Evolutionary conservation across 2,329 filamentous ascomycete species (phyloP).

Genomic region (Diaporthe longicolla): DNA sequence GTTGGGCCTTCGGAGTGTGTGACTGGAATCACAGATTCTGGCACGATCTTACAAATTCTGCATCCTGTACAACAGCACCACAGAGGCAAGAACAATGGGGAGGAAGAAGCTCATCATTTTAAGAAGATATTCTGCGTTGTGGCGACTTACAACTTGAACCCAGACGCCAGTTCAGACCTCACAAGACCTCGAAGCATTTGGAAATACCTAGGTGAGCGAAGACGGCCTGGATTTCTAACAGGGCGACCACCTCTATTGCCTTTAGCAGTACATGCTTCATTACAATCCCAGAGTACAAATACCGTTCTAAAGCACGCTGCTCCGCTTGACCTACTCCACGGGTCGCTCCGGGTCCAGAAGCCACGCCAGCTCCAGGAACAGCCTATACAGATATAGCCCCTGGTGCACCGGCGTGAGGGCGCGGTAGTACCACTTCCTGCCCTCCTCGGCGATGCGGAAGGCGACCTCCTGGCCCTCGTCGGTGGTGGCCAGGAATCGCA

Average conservation of each 20-base stretch:
- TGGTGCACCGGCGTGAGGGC: slow-evolving; percentile 72
- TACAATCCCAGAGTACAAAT: neutral
- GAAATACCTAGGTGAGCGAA: neutral
- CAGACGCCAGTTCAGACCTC: neutral
- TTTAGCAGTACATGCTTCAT: neutral
- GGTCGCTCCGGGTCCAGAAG: slow-evolving; percentile 53
- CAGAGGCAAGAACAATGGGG: neutral
- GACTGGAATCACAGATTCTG: neutral
- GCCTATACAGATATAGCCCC: slow-evolving; percentile 71
- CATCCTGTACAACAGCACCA: neutral
- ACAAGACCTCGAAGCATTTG: neutral
- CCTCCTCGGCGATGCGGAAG: slow-evolving; percentile 65
- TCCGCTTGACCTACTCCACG: slow-evolving; percentile 2
- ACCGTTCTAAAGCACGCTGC: neutral
- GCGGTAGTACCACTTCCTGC: slow-evolving; percentile 67
- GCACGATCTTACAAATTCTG: no score
- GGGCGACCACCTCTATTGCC: neutral
- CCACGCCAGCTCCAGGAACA: slow-evolving; percentile 70
- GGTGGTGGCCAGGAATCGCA: slow-evolving; percentile 61
- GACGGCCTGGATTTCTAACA: neutral
- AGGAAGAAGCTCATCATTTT: neutral
- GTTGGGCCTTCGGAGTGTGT: no score
- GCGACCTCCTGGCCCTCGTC: slow-evolving; percentile 63
- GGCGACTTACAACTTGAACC: neutral
- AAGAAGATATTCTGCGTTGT: neutral